These are phyloP conservation scores for Sphenostylis stenocarpa DNA, from an alignment of 306 rosid genomes.

Conservation along the genomic window DNA sequence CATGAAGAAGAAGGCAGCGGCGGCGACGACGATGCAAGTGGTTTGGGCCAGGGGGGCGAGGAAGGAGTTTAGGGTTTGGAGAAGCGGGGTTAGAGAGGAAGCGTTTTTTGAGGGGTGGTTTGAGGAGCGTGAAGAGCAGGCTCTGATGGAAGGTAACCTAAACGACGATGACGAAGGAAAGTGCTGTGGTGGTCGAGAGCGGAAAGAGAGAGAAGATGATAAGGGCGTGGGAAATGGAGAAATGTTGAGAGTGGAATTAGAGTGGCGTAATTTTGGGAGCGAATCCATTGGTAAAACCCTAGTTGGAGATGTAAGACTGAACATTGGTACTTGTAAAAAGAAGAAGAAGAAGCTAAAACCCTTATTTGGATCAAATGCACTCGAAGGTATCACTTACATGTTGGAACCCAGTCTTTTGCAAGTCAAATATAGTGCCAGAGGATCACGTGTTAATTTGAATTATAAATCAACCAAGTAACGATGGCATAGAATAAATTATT, in stretches of 20 bases:
- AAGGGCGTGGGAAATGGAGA: slow-evolving; percentile 42
- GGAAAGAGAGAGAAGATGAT: slow-evolving; percentile 45
- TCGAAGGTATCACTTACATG: too few species aligned
- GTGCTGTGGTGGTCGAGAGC: slow-evolving; percentile 22
- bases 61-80: slow-evolving; percentile 50
- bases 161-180: slow-evolving; percentile 32
- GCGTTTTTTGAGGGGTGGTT: slow-evolving; percentile 13
- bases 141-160: slow-evolving; percentile 37
- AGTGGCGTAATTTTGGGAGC: slow-evolving; percentile 44
- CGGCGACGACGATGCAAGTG: slow-evolving; percentile 62
- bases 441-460: too few species aligned
- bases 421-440: too few species aligned
- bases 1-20: slow-evolving; percentile 70
- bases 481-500: too few species aligned
- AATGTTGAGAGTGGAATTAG: slow-evolving; percentile 47
- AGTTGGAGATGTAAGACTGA: neutral
- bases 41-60: slow-evolving; percentile 49
- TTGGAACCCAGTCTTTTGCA: too few species aligned
- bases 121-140: slow-evolving; percentile 25
- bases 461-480: too few species aligned
- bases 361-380: neutral
- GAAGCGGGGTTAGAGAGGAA: slow-evolving; percentile 21
- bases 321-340: neutral
- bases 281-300: slow-evolving; percentile 52
- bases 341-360: neutral